These are phyloP conservation scores for Straminergon stramineum DNA, from an alignment of 225 moss, liverwort and hornwort species.

Conservation along the genomic window DNA sequence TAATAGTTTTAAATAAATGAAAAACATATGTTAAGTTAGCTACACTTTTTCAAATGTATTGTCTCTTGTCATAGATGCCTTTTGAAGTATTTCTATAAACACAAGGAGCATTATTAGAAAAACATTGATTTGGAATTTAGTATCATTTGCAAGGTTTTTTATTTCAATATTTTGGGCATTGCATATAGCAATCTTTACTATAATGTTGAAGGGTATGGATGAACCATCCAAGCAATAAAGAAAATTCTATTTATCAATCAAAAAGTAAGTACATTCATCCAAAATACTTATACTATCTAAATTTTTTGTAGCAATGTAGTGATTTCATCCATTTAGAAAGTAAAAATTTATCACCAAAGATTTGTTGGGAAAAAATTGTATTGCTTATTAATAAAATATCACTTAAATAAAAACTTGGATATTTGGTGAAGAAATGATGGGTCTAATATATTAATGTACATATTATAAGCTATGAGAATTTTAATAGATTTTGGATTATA, in stretches of 20 bases:
- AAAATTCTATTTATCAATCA: too few relatives aligned
- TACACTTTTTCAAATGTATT: not conserved
- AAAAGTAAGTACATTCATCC: too few relatives aligned
- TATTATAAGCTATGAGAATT: not conserved
- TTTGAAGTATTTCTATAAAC: not conserved
- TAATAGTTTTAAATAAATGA: not conserved
- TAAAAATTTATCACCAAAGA: not conserved
- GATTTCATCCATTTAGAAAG: not conserved
- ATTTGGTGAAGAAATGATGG: not conserved
- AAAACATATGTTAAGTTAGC: not conserved
- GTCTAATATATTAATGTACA: not conserved
- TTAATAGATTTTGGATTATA: not conserved
- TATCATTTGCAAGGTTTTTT: too few relatives aligned
- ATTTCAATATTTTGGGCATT: too few relatives aligned
- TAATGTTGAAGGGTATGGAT: too few relatives aligned
- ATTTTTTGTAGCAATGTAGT: too few relatives aligned
- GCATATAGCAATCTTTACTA: too few relatives aligned
- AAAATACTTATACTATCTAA: too few relatives aligned
- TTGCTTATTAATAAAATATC: not conserved
- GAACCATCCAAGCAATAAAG: too few relatives aligned
- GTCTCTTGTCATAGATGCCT: not conserved
- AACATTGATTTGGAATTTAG: too few relatives aligned
- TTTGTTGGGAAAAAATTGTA: not conserved
- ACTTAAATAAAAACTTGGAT: not conserved
- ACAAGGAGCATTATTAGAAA: fast-evolving